These are phyloP conservation scores for Trichoderma citrinoviride DNA, from an alignment of 2,329 filamentous ascomycete genomes.

Conservation along the genomic window DNA sequence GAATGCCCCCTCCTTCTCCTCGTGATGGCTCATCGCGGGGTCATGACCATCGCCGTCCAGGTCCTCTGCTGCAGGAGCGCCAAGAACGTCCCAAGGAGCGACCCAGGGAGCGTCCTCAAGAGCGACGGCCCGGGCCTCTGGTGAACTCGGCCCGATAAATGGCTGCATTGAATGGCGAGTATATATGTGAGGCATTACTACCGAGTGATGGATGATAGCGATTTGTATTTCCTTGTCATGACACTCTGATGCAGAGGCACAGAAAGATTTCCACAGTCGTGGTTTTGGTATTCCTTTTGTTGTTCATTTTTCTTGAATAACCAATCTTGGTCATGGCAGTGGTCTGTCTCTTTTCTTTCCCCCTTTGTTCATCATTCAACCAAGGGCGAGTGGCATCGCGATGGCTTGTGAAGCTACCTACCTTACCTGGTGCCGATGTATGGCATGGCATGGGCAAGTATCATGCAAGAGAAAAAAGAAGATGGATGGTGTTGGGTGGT, in stretches of 20 bases:
- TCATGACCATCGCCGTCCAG: slow-evolving; percentile 16
- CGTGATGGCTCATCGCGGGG: not conserved
- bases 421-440: too few species aligned
- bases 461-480: not conserved
- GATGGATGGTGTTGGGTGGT: not conserved
- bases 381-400: not conserved
- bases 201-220: not conserved
- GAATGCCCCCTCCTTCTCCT: slow-evolving; percentile 17
- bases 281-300: slow-evolving; percentile 1
- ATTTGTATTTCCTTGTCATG: slow-evolving; percentile 7
- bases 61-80: slow-evolving; percentile 9
- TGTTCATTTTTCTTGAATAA: slow-evolving; percentile 8
- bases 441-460: not conserved
- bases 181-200: not conserved
- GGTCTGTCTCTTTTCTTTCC: not conserved
- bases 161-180: not conserved
- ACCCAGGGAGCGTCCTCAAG: slow-evolving; percentile 18
- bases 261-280: too few species aligned
- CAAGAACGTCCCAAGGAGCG: slow-evolving; percentile 26
- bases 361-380: slow-evolving; percentile 6
- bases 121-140: slow-evolving; percentile 30
- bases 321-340: not conserved
- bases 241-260: slow-evolving; percentile 9
- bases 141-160: slow-evolving; percentile 32
- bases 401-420: not conserved